Conservation (phyloP, 805 yeast species). For the Saccharomycopsis lassenensis region DNA sequence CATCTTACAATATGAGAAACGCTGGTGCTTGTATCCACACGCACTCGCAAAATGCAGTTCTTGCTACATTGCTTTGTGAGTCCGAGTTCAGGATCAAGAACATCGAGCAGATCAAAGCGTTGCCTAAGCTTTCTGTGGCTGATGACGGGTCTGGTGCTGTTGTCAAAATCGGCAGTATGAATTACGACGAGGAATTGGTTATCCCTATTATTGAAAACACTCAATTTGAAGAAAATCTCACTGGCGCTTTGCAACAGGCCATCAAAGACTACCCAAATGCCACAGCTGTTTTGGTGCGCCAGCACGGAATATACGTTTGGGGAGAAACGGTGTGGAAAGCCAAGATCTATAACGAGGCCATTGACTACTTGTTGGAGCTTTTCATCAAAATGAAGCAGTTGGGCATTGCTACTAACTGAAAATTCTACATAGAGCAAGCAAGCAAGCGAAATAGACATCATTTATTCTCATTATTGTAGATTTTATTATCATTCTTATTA, state of each 20-base stretch:
- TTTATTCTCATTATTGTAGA: no score
- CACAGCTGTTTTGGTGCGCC: slow-evolving; percentile 78
- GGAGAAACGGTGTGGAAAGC: slow-evolving; percentile 90
- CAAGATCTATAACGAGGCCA: slow-evolving; percentile 84
- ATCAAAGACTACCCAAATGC: slow-evolving; percentile 63
- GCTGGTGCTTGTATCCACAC: slow-evolving; percentile 95
- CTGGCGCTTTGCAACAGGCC: slow-evolving; percentile 52
- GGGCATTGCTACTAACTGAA: slow-evolving; percentile 44
- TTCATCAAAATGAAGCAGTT: slow-evolving; percentile 72
- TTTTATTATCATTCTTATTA: no score
- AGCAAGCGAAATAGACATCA: no score
- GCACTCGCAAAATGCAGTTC: slow-evolving; percentile 81
- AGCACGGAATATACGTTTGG: slow-evolving; percentile 97
- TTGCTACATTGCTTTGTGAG: slow-evolving; percentile 61
- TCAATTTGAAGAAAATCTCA: slow-evolving; percentile 78
- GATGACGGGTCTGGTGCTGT: slow-evolving; percentile 28
- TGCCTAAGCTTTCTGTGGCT: slow-evolving; percentile 57
- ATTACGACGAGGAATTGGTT: slow-evolving; percentile 60
- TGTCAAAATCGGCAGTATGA: slow-evolving; percentile 48
- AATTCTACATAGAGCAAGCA: slow-evolving; percentile 27
- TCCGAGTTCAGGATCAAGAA: slow-evolving; percentile 65
- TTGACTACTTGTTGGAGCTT: slow-evolving; percentile 77
- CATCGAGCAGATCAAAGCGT: slow-evolving; percentile 88
- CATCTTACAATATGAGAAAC: slow-evolving; percentile 52
- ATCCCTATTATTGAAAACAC: slow-evolving; percentile 90